phyloP scores from a whole-genome alignment of 495 filamentous ascomycete genomes.

The Massariosphaeria phaeospora region DNA sequence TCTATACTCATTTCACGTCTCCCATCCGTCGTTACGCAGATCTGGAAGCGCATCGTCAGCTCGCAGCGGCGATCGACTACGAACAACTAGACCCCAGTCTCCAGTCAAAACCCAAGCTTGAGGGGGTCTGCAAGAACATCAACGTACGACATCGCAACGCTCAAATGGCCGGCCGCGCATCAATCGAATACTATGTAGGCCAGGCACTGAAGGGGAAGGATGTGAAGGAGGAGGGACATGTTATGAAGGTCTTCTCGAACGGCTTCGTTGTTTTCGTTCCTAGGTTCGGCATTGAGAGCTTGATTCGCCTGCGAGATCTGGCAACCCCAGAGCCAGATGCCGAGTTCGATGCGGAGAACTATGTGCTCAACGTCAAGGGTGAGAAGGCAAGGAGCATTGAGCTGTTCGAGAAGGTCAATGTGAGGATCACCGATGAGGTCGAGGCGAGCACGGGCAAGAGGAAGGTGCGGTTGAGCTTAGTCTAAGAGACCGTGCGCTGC shows the following conservation, averaged over 20 bases:
- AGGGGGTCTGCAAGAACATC: constrained; percentile 94
- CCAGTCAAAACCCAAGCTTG: constrained; percentile 72
- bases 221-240: constrained; percentile 81
- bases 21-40: constrained; percentile 97
- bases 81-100: constrained; percentile 74
- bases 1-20: constrained; percentile 98
- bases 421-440: constrained; percentile 84
- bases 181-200: constrained; percentile 94
- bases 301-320: constrained; percentile 81
- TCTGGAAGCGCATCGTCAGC: constrained; percentile 85
- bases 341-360: constrained; percentile 77
- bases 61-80: constrained; percentile 91
- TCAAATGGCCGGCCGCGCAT: constrained; percentile 86
- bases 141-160: constrained; percentile 96
- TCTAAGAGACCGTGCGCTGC: constrained; percentile 33
- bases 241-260: constrained; percentile 96
- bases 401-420: constrained; percentile 83
- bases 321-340: constrained; percentile 66
- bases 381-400: constrained; percentile 59
- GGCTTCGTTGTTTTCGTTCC: constrained; percentile 95
- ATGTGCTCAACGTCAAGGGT: constrained; percentile 59
- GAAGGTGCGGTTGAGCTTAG: constrained; percentile 67
- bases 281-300: constrained; percentile 86
- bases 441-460: constrained; percentile 93
- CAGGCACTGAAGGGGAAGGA: constrained; percentile 86